phyloP scores from a whole-genome alignment of 164 flowering plant species.

The Vitis rupestris region DNA sequence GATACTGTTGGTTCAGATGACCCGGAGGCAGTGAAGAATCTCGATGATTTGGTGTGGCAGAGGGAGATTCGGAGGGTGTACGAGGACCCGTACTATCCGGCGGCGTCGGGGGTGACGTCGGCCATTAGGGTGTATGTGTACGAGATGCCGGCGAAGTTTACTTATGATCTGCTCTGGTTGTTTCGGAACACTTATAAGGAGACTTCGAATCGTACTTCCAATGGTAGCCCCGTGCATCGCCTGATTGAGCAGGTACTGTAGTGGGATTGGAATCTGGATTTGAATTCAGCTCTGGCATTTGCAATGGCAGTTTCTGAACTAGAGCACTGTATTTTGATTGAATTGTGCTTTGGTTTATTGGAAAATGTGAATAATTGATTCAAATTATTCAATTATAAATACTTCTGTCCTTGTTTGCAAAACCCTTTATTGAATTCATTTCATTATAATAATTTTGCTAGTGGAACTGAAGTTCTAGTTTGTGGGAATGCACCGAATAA shows the following conservation, averaged over 20 bases:
- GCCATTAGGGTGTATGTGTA: slow-evolving; percentile 81
- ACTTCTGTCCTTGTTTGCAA: not conserved
- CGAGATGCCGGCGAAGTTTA: slow-evolving; percentile 88
- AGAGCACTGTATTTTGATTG: not conserved
- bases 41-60: slow-evolving; percentile 53
- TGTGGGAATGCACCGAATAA: too few relatives aligned
- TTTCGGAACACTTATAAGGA: slow-evolving; percentile 70
- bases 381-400: too few relatives aligned
- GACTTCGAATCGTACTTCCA: slow-evolving; percentile 84
- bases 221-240: slow-evolving; percentile 98
- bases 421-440: not conserved
- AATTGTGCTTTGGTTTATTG: too few relatives aligned
- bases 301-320: not conserved
- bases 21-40: slow-evolving; percentile 25
- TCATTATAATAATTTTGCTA: not conserved
- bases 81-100: slow-evolving; percentile 32
- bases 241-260: slow-evolving; percentile 76
- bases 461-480: too few relatives aligned
- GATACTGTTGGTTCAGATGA: slow-evolving; percentile 26
- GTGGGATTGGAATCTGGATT: not conserved
- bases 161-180: slow-evolving; percentile 85
- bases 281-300: too few relatives aligned
- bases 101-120: not conserved
- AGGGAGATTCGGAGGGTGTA: slow-evolving; percentile 47
- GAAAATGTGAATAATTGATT: too few relatives aligned